Evolutionary conservation across 257 asterid species (phyloP).

Genomic region (Salvia splendens): DNA sequence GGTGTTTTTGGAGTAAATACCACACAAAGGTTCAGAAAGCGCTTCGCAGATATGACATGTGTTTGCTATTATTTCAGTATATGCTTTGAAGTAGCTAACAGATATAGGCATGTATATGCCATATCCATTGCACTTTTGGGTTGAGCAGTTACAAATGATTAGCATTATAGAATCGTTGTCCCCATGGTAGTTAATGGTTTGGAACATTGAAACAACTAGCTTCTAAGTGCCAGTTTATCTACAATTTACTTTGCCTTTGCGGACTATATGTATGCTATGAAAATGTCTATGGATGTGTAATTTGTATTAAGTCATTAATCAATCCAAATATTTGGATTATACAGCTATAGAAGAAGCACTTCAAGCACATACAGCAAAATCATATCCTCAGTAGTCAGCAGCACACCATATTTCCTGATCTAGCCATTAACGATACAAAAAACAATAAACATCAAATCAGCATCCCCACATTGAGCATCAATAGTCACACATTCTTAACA

Average conservation of each 20-base stretch:
- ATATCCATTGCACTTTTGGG: neutral
- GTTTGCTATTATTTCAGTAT: neutral
- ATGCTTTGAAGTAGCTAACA: constrained; percentile 4
- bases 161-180: constrained; percentile 1
- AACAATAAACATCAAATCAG: constrained; percentile 16
- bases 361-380: constrained; percentile 12
- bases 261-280: neutral
- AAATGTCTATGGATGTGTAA: neutral
- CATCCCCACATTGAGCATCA: constrained; percentile 22
- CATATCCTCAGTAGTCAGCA: neutral
- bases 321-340: neutral
- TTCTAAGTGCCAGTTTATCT: neutral
- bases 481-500: constrained; percentile 4
- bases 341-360: neutral
- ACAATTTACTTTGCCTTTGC: neutral
- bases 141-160: neutral
- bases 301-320: constrained; percentile 6
- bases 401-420: constrained; percentile 23
- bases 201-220: constrained; percentile 2
- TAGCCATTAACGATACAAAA: constrained; percentile 8
- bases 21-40: neutral
- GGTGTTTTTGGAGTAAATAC: neutral
- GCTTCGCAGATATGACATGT: neutral
- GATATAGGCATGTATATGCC: constrained; percentile 4
- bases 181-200: neutral